Evolutionary conservation across 352 stramenopile species (phyloP).

Genomic region (Phytophthora vignae): DNA sequence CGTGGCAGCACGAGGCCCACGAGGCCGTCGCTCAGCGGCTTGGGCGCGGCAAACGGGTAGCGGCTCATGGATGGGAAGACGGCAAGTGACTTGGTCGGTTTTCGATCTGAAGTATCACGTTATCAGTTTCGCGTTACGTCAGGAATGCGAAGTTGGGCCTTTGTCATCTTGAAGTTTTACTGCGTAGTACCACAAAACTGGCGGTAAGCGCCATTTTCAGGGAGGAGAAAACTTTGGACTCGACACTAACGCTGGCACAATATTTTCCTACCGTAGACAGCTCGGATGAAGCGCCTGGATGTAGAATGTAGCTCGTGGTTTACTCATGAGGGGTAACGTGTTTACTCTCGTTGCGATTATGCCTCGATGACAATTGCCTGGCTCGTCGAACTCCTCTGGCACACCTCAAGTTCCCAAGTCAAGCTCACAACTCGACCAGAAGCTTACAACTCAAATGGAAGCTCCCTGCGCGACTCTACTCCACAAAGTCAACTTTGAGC

Average conservation of each 20-base stretch:
- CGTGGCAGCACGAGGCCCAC: conserved; percentile 5
- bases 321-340: not conserved
- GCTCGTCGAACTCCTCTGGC: no score
- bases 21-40: conserved; percentile 9
- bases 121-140: not conserved
- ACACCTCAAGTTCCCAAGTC: no score
- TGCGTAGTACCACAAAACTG: no score
- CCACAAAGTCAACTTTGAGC: not conserved
- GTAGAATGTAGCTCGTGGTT: not conserved
- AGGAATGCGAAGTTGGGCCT: not conserved
- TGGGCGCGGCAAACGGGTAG: conserved; percentile 2
- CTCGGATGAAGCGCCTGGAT: not conserved
- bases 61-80: conserved; percentile 9
- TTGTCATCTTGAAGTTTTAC: not conserved
- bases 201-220: no score
- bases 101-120: no score
- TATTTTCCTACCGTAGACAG: no score
- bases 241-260: no score
- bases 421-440: not conserved
- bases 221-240: no score
- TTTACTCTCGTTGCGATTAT: not conserved
- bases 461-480: no score
- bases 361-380: not conserved
- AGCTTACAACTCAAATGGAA: no score
- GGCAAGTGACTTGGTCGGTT: conserved; percentile 4